Percentiles rank a stretch among this genome's conserved stretches.
phyloP scores from a whole-genome alignment of 306 rosid genomes.

The Glycyrrhiza uralensis region DNA sequence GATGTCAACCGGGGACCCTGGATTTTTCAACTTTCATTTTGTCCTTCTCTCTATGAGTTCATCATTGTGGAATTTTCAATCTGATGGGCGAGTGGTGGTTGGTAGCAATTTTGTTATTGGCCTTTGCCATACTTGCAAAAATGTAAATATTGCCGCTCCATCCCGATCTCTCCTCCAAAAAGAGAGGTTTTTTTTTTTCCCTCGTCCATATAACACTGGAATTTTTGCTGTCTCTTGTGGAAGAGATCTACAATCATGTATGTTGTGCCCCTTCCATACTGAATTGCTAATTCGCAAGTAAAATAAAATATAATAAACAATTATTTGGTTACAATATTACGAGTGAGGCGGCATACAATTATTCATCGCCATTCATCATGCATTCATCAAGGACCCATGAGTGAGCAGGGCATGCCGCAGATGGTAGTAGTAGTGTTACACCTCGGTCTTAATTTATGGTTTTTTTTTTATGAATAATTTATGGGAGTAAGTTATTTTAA shows the following conservation, averaged over 20 bases:
- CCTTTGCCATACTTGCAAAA: constrained; percentile 21
- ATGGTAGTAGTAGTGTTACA: no score
- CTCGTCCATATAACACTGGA: neutral
- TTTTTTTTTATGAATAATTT: no score
- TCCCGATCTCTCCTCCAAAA: neutral
- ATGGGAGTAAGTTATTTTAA: no score
- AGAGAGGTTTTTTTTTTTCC: neutral
- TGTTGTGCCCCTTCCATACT: neutral
- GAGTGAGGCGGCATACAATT: no score
- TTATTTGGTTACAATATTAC: constrained; percentile 7
- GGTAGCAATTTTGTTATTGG: constrained; percentile 19
- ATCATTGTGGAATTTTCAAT: neutral
- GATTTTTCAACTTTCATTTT: constrained; percentile 15
- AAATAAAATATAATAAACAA: constrained; percentile 20
- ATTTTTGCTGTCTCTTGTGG: neutral
- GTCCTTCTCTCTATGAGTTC: constrained; percentile 17
- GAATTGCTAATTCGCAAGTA: neutral
- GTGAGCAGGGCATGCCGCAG: neutral
- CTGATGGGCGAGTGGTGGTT: constrained; percentile 12
- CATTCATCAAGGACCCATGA: no score
- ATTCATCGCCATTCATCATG: no score
- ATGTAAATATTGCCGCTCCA: constrained; percentile 11
- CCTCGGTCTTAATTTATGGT: no score
- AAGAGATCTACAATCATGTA: constrained; percentile 18
- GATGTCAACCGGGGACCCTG: constrained; percentile 5